Conservation (phyloP, 106 monocot genomes). For the Agapanthus africanus region DNA sequence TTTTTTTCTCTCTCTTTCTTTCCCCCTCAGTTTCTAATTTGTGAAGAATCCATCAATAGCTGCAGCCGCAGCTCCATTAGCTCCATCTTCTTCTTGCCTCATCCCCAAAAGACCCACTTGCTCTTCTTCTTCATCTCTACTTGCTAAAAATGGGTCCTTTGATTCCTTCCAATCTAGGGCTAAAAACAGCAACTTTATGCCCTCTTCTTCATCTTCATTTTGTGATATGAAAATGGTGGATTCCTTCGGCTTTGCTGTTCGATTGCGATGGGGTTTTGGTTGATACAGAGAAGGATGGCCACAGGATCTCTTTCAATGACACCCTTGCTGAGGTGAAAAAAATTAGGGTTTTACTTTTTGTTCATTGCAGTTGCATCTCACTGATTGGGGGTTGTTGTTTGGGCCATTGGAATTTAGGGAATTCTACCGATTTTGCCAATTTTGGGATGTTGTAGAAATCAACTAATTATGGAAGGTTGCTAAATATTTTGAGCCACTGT, state of each 20-base stretch:
- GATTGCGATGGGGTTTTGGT: slow-evolving; percentile 98
- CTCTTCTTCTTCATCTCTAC: not conserved
- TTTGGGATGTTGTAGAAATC: not conserved
- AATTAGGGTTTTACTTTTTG: not conserved
- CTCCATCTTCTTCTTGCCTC: not conserved
- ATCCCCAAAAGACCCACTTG: not conserved
- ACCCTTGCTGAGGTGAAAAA: slow-evolving; percentile 83
- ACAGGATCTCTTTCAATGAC: slow-evolving; percentile 87
- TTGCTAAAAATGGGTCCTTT: not conserved
- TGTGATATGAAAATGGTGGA: not conserved
- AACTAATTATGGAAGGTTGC: not conserved
- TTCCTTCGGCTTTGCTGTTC: slow-evolving; percentile 78
- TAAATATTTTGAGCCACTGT: no score
- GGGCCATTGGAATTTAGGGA: no score
- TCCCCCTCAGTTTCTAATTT: not conserved
- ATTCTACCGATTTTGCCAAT: not conserved
- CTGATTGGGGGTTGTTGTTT: not conserved
- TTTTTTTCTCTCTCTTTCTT: not conserved
- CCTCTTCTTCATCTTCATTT: not conserved
- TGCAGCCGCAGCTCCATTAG: not conserved
- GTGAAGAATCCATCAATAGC: not conserved
- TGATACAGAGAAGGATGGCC: slow-evolving; percentile 99
- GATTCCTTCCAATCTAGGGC: not conserved
- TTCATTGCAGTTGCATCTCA: not conserved
- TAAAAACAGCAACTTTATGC: not conserved